phyloP scores from a whole-genome alignment of 2,329 filamentous ascomycete species.

The Colletotrichum noveboracense region DNA sequence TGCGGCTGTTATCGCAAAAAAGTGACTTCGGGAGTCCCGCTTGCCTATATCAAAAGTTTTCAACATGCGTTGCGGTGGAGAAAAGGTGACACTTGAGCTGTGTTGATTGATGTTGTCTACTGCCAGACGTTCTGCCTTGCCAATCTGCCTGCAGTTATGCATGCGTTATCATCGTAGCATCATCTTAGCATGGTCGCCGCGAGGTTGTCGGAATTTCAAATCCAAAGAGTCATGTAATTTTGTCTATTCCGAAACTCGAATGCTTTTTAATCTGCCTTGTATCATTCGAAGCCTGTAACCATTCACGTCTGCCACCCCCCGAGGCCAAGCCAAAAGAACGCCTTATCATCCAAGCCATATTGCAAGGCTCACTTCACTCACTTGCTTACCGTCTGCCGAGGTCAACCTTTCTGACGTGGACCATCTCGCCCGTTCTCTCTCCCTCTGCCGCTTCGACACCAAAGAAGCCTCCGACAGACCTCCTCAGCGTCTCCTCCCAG shows the following conservation, averaged over 20 bases:
- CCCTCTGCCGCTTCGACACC: conserved; percentile 26
- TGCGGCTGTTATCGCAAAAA: neutral
- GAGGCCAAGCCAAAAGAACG: neutral
- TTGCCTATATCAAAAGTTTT: neutral
- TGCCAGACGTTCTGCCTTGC: neutral
- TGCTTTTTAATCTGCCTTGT: neutral
- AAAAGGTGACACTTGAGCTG: neutral
- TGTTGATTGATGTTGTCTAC: neutral
- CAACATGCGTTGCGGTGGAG: neutral
- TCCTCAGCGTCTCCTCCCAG: conserved; percentile 75
- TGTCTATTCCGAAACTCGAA: neutral
- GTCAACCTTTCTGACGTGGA: conserved; percentile 58
- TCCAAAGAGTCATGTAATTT: neutral
- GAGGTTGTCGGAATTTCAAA: neutral
- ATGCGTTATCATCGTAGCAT: neutral
- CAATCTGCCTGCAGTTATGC: neutral
- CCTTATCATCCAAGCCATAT: neutral
- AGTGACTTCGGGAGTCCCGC: neutral
- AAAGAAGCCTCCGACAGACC: conserved; percentile 75
- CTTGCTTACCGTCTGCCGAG: conserved; percentile 49
- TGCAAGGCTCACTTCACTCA: conserved; percentile 22
- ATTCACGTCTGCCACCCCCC: neutral
- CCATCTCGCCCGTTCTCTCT: conserved; percentile 44
- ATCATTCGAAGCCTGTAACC: neutral
- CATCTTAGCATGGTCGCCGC: neutral